Base-by-base conservation (phyloP, 2,329 filamentous ascomycete genomes). In the Nakataea oryzae region DNA sequence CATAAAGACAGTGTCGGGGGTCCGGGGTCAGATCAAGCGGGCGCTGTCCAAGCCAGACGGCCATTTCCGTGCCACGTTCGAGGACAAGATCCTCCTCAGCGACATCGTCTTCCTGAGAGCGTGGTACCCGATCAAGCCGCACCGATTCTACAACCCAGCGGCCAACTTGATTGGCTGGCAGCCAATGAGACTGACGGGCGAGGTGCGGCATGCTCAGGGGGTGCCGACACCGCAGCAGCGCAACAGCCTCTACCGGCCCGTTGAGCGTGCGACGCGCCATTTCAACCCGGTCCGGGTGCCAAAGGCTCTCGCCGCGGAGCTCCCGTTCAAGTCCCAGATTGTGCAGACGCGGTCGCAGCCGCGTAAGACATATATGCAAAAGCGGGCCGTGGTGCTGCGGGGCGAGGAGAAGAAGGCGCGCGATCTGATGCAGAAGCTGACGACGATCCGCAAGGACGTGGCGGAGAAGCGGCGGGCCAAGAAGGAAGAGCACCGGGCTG, bases 51-150 rank as follows among this genome's bases (percentile, higher is more conserved):
- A 96, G 70, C 93, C 95, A 1, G 95, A 99, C 67, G 95, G 95
- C 59, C 89, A 93, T 76, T 97, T 96, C 85, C 87, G 96, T 70
- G 95, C 95, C 28, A 97, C 95, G 0, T 99, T 99, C 69, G 95
- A 99, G 75, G 95, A 99, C 82, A 99, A 97, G 79, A 91, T 99
- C 65, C 82, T 99, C 60, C 92, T 96, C 84, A 91, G 87, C 74
- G 95, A 99, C 73, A 96, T 99, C 67, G 90, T 97, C 65, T 97
- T 99, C 80, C 78, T 99, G 54, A 86, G 95, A 59, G 93, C 95
- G 2, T 99, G 96, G 96, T 97, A 96, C 75, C 91, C 95, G 12
- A 87, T 99, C 74, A 92, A 92, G 71, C 95, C 95, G 1, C 92
- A 92, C 74, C 88, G 93, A 63, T 99, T 96, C 83, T 97, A 97